Conservation (phyloP, 345 rosid species). For the Sonneratia alba region DNA sequence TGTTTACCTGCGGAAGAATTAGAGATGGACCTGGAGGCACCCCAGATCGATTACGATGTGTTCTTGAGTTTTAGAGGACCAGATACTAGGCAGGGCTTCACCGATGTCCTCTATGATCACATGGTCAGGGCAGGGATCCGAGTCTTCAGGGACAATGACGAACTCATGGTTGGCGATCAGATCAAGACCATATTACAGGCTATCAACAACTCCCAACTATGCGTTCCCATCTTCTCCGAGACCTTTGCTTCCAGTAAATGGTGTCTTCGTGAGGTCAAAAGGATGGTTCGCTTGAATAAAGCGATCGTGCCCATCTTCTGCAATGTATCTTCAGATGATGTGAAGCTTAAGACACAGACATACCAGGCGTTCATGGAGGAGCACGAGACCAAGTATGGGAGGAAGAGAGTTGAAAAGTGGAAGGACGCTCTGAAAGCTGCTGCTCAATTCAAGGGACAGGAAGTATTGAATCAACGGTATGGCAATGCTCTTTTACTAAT, state of each 20-base stretch:
- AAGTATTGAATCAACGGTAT: neutral
- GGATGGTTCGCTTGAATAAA: neutral
- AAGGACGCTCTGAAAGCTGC: neutral
- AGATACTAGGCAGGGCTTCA: neutral
- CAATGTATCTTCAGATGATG: neutral
- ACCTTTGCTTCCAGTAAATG: neutral
- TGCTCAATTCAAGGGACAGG: neutral
- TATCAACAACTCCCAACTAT: neutral
- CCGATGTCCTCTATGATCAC: neutral
- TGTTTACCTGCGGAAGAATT: neutral
- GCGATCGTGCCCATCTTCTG: constrained; percentile 2
- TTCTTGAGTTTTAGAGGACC: constrained; percentile 9
- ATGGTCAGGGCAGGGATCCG: neutral
- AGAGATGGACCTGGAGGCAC: constrained; percentile 1
- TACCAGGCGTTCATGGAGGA: neutral
- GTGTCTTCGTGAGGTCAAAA: neutral
- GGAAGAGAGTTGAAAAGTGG: neutral
- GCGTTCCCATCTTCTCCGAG: constrained; percentile 7
- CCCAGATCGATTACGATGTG: neutral
- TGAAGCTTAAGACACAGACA: neutral
- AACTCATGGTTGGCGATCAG: neutral
- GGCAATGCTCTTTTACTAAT: neutral
- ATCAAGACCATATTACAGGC: neutral
- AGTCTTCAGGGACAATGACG: constrained; percentile 2
- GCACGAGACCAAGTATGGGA: neutral